Base-by-base conservation (phyloP, 305 asterid species). In the Andrographis paniculata region DNA sequence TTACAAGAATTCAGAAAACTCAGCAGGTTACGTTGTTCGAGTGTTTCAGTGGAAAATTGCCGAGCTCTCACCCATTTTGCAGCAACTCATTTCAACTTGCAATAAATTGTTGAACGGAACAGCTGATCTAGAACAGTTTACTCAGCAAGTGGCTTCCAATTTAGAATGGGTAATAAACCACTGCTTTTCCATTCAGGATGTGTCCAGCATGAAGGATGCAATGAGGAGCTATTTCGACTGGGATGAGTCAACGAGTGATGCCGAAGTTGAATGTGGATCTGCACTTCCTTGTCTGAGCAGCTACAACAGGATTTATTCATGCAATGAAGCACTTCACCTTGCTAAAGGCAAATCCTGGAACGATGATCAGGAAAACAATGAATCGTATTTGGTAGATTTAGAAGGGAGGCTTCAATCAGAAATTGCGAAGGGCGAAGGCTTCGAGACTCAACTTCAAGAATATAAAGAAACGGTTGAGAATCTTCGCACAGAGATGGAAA, bases 101-200 rank as follows among this genome's bases (percentile, higher is more conserved):
- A 71, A 59, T 47, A 80, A 73, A 58, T 63, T 84, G 56, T 67
- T 78, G 62, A 65, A 57, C 44, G 88, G 79, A 22, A 69, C 61
- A 17, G 74, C 68, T 13, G 66, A 57, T 61, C 49, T 76, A 6
- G 92, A 75, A 46, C 65, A 43, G 17, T 87, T 84, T 63, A 66
- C 69, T 45, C 69, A 61, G 55, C 72, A 69, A 59, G 69, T 84
- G 16, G 80, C 79, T 17, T 57, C 67, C 37, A 71, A 73, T 57
- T 67, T 87, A 67, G 95, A 81, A 67, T 87, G 97, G 97, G 66
- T 84, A 50, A 53, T 84, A 70, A 81, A 81, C 53, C 97, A 84
- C 61, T 87, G 97, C 63, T 87, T 83, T 60, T 80, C 95, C 20
- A 63, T 87, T 70, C 95, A 78, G 60, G 95, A 87, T 30, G 93